phyloP scores from a whole-genome alignment of 192 early-diverging fungal genomes.

The Umbelopsis vinacea region DNA sequence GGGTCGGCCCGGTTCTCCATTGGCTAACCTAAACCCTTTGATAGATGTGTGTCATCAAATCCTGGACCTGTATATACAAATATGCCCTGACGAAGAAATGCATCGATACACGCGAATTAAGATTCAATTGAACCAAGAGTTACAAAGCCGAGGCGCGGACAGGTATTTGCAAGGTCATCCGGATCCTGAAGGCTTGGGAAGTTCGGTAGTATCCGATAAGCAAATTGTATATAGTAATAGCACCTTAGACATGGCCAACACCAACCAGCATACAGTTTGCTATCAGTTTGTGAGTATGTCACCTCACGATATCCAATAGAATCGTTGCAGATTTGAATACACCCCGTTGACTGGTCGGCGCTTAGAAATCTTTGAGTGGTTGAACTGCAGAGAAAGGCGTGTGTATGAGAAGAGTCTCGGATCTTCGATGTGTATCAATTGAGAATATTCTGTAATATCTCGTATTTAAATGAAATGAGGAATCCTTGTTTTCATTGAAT shows the following conservation, averaged over 20 bases:
- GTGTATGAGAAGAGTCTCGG: not conserved
- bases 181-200: conserved; percentile 12
- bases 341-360: not conserved
- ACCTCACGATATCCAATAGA: conserved; percentile 22
- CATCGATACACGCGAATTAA: conserved; percentile 49
- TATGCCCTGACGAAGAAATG: conserved; percentile 35
- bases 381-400: not conserved
- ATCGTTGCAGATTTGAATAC: conserved; percentile 8
- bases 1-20: not conserved
- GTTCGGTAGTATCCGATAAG: conserved; percentile 12
- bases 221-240: conserved; percentile 19
- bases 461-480: too few species aligned
- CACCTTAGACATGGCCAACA: conserved; percentile 34
- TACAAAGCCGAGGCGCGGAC: conserved; percentile 28
- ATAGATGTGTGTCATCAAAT: conserved; percentile 57
- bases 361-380: conserved; percentile 3
- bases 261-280: conserved; percentile 40
- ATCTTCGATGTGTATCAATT: not conserved
- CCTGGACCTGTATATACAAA: conserved; percentile 52
- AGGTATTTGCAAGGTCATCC: conserved; percentile 16
- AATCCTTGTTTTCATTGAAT: too few species aligned
- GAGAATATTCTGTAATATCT: not conserved
- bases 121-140: conserved; percentile 53
- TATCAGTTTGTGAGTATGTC: conserved; percentile 34
- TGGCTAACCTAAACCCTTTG: not conserved